A percentile compares a stretch with the other conserved stretches of the same genome.
Conservation (phyloP, 2,329 filamentous ascomycete species). For the Karstenula rhodostoma region DNA sequence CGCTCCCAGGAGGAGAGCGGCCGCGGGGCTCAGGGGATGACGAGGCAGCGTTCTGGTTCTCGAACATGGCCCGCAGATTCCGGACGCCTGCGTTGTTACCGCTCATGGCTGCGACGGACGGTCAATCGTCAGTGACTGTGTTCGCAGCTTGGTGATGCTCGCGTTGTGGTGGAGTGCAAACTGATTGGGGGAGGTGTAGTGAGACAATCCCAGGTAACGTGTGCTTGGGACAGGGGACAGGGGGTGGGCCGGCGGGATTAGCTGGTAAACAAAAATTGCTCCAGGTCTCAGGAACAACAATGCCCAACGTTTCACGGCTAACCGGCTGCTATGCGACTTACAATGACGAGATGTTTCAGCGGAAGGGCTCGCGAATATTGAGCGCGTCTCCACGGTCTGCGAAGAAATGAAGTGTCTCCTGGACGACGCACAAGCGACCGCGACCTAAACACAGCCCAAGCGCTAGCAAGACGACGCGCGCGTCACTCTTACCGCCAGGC, state of each 20-base stretch:
- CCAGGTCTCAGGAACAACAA: slow-evolving; percentile 25
- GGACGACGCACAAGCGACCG: slow-evolving; percentile 14
- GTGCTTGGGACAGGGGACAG: slow-evolving; percentile 24
- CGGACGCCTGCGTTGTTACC: slow-evolving; percentile 54
- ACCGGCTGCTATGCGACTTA: slow-evolving; percentile 22
- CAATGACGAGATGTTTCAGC: slow-evolving; percentile 7
- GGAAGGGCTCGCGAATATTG: slow-evolving; percentile 5
- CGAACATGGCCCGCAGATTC: slow-evolving; percentile 60
- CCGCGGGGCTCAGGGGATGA: slow-evolving; percentile 54
- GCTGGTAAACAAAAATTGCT: slow-evolving; percentile 28
- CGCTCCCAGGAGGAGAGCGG: slow-evolving; percentile 52
- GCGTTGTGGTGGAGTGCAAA: slow-evolving; percentile 13
- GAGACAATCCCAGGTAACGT: slow-evolving; percentile 14
- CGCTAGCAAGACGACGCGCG: not conserved
- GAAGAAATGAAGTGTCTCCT: slow-evolving; percentile 15
- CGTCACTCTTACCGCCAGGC: slow-evolving; percentile 2
- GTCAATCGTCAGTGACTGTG: slow-evolving; percentile 37
- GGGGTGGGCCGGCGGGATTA: slow-evolving; percentile 9
- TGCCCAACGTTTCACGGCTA: slow-evolving; percentile 25
- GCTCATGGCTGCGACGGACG: slow-evolving; percentile 55
- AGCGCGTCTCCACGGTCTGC: not conserved
- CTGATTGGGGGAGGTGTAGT: slow-evolving; percentile 13
- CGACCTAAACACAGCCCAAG: slow-evolving; percentile 15
- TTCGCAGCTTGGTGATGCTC: slow-evolving; percentile 24
- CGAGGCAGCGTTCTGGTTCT: slow-evolving; percentile 49